Conservation (phyloP, 78 protist genomes). For the Dictyostelium citrinum region DNA sequence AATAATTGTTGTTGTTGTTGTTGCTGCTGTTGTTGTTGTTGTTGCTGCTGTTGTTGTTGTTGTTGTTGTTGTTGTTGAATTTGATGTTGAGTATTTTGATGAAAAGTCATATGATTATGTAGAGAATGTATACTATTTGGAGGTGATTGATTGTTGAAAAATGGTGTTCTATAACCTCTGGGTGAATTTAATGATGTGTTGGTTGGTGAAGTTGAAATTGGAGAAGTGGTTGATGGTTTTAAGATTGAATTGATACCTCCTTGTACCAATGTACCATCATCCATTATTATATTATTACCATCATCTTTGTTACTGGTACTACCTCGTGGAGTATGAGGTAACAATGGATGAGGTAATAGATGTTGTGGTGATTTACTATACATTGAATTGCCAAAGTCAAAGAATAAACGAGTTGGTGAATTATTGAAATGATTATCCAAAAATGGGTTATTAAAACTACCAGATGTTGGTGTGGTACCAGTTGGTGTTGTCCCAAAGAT, state of each 20-base stretch:
- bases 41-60: background rate
- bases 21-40: background rate
- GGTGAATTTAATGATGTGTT: background rate
- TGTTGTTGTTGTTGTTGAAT: too few relatives aligned
- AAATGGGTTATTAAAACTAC: constrained; percentile 16
- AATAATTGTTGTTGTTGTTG: background rate
- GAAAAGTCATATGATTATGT: constrained; percentile 3
- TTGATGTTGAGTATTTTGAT: background rate
- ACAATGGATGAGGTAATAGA: constrained; percentile 14
- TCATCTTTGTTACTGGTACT: background rate
- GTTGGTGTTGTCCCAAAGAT: background rate
- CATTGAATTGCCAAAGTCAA: constrained; percentile 26
- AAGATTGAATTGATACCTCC: background rate
- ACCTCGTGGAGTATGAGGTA: constrained; percentile 36
- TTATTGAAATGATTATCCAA: constrained; percentile 2
- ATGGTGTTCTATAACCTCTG: background rate
- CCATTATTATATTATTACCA: background rate
- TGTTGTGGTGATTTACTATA: constrained; percentile 50
- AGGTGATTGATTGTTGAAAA: constrained; percentile 1
- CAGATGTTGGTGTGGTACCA: background rate
- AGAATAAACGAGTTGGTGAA: constrained; percentile 30
- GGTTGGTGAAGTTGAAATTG: background rate
- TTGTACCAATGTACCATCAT: background rate
- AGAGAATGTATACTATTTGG: background rate
- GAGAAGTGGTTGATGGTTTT: background rate